Evolutionary conservation across 2,329 filamentous ascomycete species (phyloP), one percentile per base, ranked within the genome.

Genomic region (Phialocephala sp.): DNA sequence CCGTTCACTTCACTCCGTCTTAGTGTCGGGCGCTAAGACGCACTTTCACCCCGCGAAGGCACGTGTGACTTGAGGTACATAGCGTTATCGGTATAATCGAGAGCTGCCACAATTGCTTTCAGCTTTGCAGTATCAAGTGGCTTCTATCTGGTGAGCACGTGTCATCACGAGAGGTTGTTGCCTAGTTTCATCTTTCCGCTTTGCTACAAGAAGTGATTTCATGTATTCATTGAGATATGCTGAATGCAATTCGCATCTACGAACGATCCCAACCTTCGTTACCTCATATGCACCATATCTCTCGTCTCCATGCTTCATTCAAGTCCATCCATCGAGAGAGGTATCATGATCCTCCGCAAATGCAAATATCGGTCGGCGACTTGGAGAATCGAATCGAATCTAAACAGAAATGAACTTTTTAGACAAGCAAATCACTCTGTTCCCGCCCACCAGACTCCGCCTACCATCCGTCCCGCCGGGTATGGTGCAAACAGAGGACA

Each of bases 331-430:
- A 59, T 59, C 57, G 63, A 54, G 63, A 68, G 65, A 68, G 69
- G 68, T 69, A 71, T 71, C 69, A 67, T 69, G 62, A 64, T 66
- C 60, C 65, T 59, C 60, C 63, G 58, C 60, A 66, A 72, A 68
- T 69, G 69, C 64, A 69, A 58, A 67, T 72, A 69, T 73, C 65
- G 66, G 24, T 66, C 70, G 61, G 67, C 70, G 68, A 73, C 67
- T 63, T 68, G 62, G 68, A 55, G 61, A 59, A 71, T 67, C 45
- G 43, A 72, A 72, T 50, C 64, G 63, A 73, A 70, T 73, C 73
- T 74, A 75, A 69, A 69, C 66, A 64, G 68, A 64, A 71, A 72
- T 67, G 64, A 68, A 69, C 64, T 72, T 76, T 75, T 75, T 70
- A 70, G 67, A 70, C 64, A 72, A 62, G 71, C 67, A 72, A 63